phyloP scores from a whole-genome alignment of 441 rosid genomes.

The Kokia cookei region DNA sequence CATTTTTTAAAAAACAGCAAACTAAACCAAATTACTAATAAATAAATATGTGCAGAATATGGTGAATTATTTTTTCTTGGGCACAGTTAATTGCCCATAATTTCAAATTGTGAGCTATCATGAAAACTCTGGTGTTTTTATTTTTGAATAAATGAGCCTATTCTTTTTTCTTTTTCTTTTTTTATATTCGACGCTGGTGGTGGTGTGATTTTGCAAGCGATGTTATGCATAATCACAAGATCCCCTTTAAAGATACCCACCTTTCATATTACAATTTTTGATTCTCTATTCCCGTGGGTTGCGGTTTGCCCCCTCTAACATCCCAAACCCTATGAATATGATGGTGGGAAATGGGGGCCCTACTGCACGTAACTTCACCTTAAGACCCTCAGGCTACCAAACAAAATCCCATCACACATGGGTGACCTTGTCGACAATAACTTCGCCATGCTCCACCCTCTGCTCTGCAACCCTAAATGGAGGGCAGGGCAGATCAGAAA shows the following conservation, averaged over 20 bases:
- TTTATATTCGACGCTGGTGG: too few species aligned
- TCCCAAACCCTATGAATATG: not conserved
- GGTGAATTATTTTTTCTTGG: too few species aligned
- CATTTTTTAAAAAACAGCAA: too few species aligned
- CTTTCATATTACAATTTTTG: not conserved
- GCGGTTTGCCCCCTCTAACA: not conserved
- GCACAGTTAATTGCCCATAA: too few species aligned
- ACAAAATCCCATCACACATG: not conserved
- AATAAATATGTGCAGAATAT: too few species aligned
- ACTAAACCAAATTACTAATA: too few species aligned
- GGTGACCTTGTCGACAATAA: not conserved
- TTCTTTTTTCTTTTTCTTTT: too few species aligned
- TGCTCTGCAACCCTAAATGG: not conserved
- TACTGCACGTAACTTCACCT: not conserved
- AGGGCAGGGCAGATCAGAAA: not conserved
- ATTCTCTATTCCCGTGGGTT: too few species aligned
- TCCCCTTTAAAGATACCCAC: not conserved
- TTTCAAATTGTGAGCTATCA: too few species aligned
- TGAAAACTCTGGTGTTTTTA: too few species aligned
- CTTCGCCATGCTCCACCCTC: not conserved
- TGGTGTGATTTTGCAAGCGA: not conserved
- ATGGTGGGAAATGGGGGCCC: not conserved
- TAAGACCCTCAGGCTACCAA: not conserved
- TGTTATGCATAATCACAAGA: not conserved
- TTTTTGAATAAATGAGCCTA: too few species aligned